Evolutionary conservation across 441 rosid species (phyloP).

Genomic region (Adansonia madagascariensis): DNA sequence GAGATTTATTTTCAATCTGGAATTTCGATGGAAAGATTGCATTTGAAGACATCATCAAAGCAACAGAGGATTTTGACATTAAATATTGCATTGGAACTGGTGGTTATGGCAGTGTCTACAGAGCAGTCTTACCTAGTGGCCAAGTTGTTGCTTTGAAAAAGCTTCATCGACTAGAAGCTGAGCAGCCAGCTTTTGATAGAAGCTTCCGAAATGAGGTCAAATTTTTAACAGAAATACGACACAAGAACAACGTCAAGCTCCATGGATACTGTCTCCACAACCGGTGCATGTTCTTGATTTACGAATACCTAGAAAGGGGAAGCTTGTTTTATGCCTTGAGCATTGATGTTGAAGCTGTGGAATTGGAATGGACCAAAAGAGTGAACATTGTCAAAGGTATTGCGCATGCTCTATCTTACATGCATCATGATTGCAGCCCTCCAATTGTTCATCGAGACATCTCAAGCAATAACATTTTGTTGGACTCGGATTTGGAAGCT

Average conservation of each 20-base stretch:
- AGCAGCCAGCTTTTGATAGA: neutral
- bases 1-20: neutral
- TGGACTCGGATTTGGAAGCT: slow-evolving; percentile 4
- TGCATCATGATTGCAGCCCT: slow-evolving; percentile 15
- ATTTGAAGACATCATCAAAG: neutral
- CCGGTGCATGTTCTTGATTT: slow-evolving; percentile 10
- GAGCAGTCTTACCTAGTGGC: neutral
- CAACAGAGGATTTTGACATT: neutral
- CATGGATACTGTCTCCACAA: no score
- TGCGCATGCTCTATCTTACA: neutral
- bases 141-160: neutral
- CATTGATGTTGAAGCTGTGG: neutral
- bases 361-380: slow-evolving; percentile 16
- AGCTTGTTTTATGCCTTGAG: neutral
- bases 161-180: neutral
- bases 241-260: neutral
- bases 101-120: neutral
- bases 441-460: slow-evolving; percentile 18
- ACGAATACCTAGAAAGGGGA: slow-evolving; percentile 4
- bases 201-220: neutral
- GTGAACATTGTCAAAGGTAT: neutral
- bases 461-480: slow-evolving; percentile 12
- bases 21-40: neutral
- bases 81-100: neutral
- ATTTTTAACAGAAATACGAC: neutral